These are phyloP conservation scores for barley (Hordeum vulgare) DNA, from an alignment of 176 grass and related monocot genomes.

Conservation along the genomic window MorexV3_pseudomolecules_assembly NC_058522.1:470980113-470980612, in stretches of 20 bases:
- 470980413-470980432: not conserved
- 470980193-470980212: too few species aligned
- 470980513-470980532: not conserved
- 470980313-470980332: not conserved
- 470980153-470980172: not conserved
- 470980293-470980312: not conserved
- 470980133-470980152: not conserved
- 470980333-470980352: not conserved
- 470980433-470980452: not conserved
- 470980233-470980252: not conserved
- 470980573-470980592: too few species aligned
- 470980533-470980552: not conserved
- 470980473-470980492: not conserved
- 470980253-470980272: slow-evolving; percentile 6
- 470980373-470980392: slow-evolving; percentile 29
- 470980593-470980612: not conserved
- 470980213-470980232: too few species aligned
- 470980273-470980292: not conserved
- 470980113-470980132: not conserved
- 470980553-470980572: not conserved
- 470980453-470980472: not conserved
- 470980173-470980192: not conserved
- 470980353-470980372: slow-evolving; percentile 39
- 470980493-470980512: not conserved
- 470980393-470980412: slow-evolving; percentile 1